phyloP scores from a whole-genome alignment of 208 protist genomes.

The Leishmania gerbilli region DNA sequence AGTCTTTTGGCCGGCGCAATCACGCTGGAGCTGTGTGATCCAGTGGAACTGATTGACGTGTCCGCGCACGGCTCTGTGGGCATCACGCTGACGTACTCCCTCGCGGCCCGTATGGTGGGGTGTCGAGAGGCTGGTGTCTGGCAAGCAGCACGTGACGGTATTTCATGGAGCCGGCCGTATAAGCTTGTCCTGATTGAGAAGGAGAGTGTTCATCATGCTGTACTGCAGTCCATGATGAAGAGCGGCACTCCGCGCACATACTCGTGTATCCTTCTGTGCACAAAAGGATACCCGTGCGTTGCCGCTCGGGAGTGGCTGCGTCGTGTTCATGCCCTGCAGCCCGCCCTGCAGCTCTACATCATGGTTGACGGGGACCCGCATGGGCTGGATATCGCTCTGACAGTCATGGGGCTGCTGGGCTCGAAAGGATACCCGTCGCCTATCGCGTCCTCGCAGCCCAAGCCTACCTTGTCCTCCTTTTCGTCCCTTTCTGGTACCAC shows the following conservation, averaged over 20 bases:
- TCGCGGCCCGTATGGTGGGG: constrained; percentile 17
- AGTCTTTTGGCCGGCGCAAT: constrained; percentile 42
- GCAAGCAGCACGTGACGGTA: neutral
- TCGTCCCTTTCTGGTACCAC: neutral
- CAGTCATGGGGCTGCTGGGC: constrained; percentile 44
- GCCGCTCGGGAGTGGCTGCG: constrained; percentile 53
- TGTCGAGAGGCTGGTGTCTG: constrained; percentile 1
- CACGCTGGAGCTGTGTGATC: constrained; percentile 24
- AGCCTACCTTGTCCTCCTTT: neutral
- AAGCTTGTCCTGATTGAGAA: constrained; percentile 80
- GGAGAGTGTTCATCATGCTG: constrained; percentile 57
- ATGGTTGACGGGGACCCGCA: constrained; percentile 88
- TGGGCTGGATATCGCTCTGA: constrained; percentile 72
- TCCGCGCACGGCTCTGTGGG: constrained; percentile 4
- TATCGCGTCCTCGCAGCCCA: neutral
- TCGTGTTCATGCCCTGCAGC: constrained; percentile 46
- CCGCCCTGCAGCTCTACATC: constrained; percentile 44
- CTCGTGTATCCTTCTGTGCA: constrained; percentile 55
- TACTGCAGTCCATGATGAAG: constrained; percentile 29
- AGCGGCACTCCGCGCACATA: neutral
- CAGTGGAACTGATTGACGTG: constrained; percentile 14
- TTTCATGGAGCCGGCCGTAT: neutral
- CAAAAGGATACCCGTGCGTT: constrained; percentile 80
- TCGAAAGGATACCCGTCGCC: neutral
- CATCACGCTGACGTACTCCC: constrained; percentile 21